Conservation (phyloP, 306 rosid genomes). For the Medicago arabica region DNA sequence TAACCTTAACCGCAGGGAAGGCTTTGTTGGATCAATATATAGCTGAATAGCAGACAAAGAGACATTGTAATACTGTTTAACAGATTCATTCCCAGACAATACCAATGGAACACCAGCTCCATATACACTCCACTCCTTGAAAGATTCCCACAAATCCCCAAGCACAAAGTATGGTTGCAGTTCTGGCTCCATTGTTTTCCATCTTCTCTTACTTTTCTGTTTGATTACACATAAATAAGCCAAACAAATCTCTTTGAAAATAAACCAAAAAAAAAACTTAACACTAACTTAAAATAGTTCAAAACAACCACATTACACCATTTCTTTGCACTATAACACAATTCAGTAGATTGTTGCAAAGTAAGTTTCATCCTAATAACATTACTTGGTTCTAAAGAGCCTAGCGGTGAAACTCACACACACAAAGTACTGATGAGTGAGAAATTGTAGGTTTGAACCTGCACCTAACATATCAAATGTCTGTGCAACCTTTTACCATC, state of each 20-base stretch:
- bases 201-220: conserved; percentile 60
- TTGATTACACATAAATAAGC: conserved; percentile 32
- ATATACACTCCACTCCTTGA: conserved; percentile 78
- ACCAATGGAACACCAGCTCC: conserved; percentile 79
- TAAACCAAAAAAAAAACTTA: background rate
- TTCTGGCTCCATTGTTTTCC: conserved; percentile 57
- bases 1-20: conserved; percentile 58
- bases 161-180: conserved; percentile 69
- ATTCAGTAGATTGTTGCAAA: background rate
- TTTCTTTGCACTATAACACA: background rate
- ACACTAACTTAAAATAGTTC: background rate
- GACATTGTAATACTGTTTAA: conserved; percentile 74
- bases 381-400: no score
- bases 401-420: no score
- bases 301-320: background rate
- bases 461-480: no score
- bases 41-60: conserved; percentile 85
- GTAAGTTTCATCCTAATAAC: background rate
- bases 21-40: conserved; percentile 63
- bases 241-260: conserved; percentile 18
- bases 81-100: conserved; percentile 70
- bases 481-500: no score
- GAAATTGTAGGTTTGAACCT: no score
- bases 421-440: no score
- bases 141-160: conserved; percentile 81